These are phyloP conservation scores for Castanea crenata DNA, from an alignment of 306 rosid genomes.

Conservation along the genomic window DNA sequence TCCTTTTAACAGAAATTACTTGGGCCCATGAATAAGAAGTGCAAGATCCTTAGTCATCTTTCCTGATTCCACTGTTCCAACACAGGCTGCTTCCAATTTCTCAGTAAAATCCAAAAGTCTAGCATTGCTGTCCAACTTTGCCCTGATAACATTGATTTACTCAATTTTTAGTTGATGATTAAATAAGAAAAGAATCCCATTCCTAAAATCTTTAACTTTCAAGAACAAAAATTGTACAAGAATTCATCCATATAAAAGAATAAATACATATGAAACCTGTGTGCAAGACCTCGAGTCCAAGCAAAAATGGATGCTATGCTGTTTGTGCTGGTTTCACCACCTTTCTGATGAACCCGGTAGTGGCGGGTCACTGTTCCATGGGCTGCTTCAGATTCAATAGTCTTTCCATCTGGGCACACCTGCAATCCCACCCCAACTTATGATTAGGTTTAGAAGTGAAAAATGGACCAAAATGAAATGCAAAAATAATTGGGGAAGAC, in stretches of 20 bases:
- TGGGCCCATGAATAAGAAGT: conserved; percentile 80
- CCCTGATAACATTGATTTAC: conserved; percentile 41
- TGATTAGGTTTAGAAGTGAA: not conserved
- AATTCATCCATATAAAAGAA: not conserved
- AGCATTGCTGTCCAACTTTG: conserved; percentile 79
- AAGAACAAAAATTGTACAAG: not conserved
- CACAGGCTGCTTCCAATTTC: conserved; percentile 85
- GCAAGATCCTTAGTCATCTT: conserved; percentile 99
- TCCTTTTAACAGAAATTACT: conserved; percentile 39
- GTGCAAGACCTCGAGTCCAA: conserved; percentile 96
- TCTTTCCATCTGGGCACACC: conserved; percentile 99
- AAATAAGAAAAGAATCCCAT: not conserved
- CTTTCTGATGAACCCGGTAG: conserved; percentile 95
- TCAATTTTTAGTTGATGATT: not conserved
- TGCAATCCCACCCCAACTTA: conserved; percentile 25
- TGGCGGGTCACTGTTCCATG: conserved; percentile 98
- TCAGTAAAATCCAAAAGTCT: conserved; percentile 68
- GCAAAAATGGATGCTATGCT: conserved; percentile 99
- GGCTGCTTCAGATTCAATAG: conserved; percentile 99
- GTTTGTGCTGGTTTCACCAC: conserved; percentile 99
- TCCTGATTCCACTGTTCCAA: conserved; percentile 81
- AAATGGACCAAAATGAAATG: not conserved
- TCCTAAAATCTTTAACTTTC: not conserved
- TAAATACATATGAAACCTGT: conserved; percentile 54
- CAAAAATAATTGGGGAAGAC: not conserved